Percentiles rank a stretch among this genome's conserved stretches.
Evolutionary conservation across 441 rosid genomes (phyloP).

Genomic region (Corymbia citriodora): DNA sequence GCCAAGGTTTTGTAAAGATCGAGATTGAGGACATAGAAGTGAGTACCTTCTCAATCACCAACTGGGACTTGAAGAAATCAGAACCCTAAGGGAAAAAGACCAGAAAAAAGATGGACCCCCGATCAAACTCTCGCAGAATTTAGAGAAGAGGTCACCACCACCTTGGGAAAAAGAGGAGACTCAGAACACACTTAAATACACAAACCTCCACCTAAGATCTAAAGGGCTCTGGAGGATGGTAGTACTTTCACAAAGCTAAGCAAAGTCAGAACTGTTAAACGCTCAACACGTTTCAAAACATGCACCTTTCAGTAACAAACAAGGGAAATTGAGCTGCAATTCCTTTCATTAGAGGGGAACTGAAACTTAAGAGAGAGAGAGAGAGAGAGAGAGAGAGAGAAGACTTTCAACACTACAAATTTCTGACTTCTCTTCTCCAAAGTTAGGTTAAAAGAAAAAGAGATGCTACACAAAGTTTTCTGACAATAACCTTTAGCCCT

Average conservation of each 20-base stretch:
- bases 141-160: not conserved
- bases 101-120: not conserved
- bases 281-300: constrained; percentile 28
- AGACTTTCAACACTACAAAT: not conserved
- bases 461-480: not conserved
- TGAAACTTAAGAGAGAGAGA: not conserved
- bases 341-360: not conserved
- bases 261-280: constrained; percentile 24
- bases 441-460: not conserved
- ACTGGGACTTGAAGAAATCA: not conserved
- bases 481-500: not conserved
- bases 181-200: not conserved
- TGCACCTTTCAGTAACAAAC: constrained; percentile 20
- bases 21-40: not conserved
- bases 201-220: constrained; percentile 10
- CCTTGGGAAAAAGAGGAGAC: not conserved
- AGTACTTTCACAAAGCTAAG: constrained; percentile 18
- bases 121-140: not conserved
- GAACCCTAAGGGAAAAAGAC: not conserved
- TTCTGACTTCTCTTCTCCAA: not conserved
- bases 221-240: not conserved
- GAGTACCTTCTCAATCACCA: too few species aligned
- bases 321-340: not conserved
- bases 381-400: not conserved
- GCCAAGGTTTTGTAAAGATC: not conserved